A percentile compares a stretch with the other conserved stretches of the same genome.
phyloP scores from a whole-genome alignment of 345 rosid genomes.

The Sapria himalayana region DNA sequence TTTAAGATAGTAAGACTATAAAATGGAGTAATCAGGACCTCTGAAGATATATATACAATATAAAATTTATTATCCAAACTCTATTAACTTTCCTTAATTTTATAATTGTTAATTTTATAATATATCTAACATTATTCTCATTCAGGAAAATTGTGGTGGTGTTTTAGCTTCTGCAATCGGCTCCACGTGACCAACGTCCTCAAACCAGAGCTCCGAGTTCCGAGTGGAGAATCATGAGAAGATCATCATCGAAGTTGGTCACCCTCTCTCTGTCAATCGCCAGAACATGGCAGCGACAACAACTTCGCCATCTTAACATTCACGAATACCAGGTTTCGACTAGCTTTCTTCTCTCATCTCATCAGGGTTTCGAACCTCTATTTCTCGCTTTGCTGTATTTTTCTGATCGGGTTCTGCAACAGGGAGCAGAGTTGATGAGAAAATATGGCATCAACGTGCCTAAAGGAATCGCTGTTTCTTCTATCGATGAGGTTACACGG shows the following conservation, averaged over 20 bases:
- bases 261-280: conserved; percentile 59
- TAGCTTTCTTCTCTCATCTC: not conserved
- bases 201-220: too few species aligned
- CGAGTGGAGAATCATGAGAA: conserved; percentile 33
- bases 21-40: too few species aligned
- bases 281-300: conserved; percentile 81
- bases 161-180: too few species aligned
- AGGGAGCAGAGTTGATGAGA: conserved; percentile 94
- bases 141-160: too few species aligned
- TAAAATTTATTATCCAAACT: too few species aligned
- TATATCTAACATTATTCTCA: too few species aligned
- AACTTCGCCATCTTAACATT: conserved; percentile 94
- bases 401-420: conserved; percentile 3
- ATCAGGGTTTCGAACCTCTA: not conserved
- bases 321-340: conserved; percentile 90
- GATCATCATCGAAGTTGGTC: conserved; percentile 50
- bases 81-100: not conserved
- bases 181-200: too few species aligned
- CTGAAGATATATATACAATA: too few species aligned
- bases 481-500: conserved; percentile 39
- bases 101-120: too few species aligned
- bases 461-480: conserved; percentile 63
- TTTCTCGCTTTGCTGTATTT: not conserved
- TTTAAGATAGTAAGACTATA: too few species aligned
- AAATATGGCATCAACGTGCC: conserved; percentile 89